These are phyloP conservation scores for Fusarium sp. DNA, from an alignment of 2,329 filamentous ascomycete species.

Conservation along the genomic window DNA sequence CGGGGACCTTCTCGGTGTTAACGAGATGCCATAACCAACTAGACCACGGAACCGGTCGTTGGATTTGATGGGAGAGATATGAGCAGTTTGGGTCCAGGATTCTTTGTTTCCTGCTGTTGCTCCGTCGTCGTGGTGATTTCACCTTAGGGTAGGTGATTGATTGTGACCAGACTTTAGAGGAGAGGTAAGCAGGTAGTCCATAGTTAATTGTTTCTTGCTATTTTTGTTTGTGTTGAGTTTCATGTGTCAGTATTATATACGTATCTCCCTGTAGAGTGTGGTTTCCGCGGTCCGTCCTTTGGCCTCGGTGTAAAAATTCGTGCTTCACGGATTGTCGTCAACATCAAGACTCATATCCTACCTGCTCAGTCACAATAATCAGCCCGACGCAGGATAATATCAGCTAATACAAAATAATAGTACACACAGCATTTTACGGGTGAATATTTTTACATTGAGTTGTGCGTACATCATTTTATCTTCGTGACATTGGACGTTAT, in stretches of 20 bases:
- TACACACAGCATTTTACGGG: not conserved
- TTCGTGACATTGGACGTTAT: not conserved
- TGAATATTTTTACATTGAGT: not conserved
- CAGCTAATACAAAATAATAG: not conserved
- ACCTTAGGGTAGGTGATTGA: not conserved
- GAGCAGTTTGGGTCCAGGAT: not conserved
- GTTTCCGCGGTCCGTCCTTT: not conserved
- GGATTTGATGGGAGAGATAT: not conserved
- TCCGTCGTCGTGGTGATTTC: not conserved
- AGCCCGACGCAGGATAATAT: not conserved
- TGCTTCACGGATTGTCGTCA: not conserved
- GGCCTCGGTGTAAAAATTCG: not conserved
- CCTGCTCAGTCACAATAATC: not conserved
- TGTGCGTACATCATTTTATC: not conserved
- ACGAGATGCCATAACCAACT: conserved; percentile 56
- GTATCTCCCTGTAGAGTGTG: too few relatives aligned
- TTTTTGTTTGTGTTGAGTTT: too few relatives aligned
- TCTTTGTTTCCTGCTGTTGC: not conserved
- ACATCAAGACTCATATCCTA: not conserved
- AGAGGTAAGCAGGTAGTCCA: not conserved
- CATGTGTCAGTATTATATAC: too few relatives aligned
- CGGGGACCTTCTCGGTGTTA: conserved; percentile 56
- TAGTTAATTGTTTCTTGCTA: not conserved
- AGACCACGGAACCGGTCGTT: conserved; percentile 51
- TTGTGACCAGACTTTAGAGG: not conserved